These are phyloP conservation scores for Phytophthora uliginosa DNA, from an alignment of 352 stramenopile species.

Conservation along the genomic window DNA sequence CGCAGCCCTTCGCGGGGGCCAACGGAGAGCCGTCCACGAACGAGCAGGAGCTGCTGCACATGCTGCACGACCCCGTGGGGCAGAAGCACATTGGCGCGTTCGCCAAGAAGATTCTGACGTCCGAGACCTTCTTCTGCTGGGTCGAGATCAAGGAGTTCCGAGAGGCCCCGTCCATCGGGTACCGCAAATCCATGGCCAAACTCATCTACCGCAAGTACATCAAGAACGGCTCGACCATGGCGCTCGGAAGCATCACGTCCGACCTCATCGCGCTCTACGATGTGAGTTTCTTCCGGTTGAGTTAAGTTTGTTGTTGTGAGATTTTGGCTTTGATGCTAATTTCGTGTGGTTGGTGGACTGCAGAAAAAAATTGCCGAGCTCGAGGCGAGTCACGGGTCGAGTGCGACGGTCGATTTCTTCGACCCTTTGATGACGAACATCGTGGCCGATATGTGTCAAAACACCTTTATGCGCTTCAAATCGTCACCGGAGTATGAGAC, in stretches of 20 bases:
- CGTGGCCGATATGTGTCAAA: conserved; percentile 82
- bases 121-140: conserved; percentile 90
- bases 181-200: conserved; percentile 81
- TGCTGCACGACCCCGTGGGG: conserved; percentile 82
- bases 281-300: conserved; percentile 41
- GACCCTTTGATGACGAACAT: conserved; percentile 76
- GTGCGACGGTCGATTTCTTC: conserved; percentile 76
- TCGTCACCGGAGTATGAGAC: conserved; percentile 68
- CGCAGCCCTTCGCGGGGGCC: conserved; percentile 55
- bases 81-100: conserved; percentile 86
- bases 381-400: conserved; percentile 40
- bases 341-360: background rate
- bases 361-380: conserved; percentile 77
- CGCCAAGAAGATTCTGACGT: conserved; percentile 87
- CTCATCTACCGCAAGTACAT: conserved; percentile 92
- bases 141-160: conserved; percentile 89
- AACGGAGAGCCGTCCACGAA: conserved; percentile 60
- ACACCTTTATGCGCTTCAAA: conserved; percentile 87
- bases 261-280: conserved; percentile 79
- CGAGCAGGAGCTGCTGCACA: conserved; percentile 74
- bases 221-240: conserved; percentile 79
- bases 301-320: background rate
- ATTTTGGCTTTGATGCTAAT: background rate
- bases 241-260: conserved; percentile 77
- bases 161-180: conserved; percentile 69